A percentile compares a stretch with the other conserved stretches of the same genome.
These are phyloP conservation scores for Corylus heterophylla DNA, from an alignment of 306 rosid species.

Conservation along the genomic window DNA sequence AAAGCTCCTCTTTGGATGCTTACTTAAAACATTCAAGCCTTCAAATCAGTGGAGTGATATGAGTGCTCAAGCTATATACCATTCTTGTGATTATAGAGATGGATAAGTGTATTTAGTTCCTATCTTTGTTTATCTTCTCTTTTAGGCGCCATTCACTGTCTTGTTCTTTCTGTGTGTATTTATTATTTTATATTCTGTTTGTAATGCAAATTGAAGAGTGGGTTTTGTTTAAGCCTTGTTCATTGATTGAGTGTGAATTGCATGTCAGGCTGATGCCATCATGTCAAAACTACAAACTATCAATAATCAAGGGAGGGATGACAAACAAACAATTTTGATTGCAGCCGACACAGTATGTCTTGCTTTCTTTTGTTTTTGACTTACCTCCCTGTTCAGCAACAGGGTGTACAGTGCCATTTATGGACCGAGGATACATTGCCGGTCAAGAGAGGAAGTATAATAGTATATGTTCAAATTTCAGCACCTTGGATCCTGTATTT, in stretches of 20 bases:
- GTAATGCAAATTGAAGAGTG: constrained; percentile 1
- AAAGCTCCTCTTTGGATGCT: not conserved
- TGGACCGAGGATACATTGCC: constrained; percentile 41
- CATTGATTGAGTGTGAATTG: constrained; percentile 38
- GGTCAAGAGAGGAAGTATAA: constrained; percentile 17
- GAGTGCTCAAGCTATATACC: constrained; percentile 12
- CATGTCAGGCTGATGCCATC: constrained; percentile 87
- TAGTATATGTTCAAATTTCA: constrained; percentile 16
- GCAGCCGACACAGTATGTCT: constrained; percentile 88
- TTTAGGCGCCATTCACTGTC: constrained; percentile 11
- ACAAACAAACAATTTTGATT: constrained; percentile 70
- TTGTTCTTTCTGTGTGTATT: constrained; percentile 16
- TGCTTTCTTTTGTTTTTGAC: constrained; percentile 21
- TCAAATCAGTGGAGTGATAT: constrained; percentile 1
- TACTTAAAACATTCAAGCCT: not conserved
- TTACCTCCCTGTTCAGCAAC: constrained; percentile 25
- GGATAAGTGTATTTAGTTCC: not conserved
- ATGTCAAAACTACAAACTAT: constrained; percentile 59
- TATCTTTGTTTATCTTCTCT: not conserved
- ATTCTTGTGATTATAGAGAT: not conserved
- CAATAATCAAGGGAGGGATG: constrained; percentile 47
- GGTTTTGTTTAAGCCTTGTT: constrained; percentile 25
- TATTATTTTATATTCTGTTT: not conserved
- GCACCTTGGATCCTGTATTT: constrained; percentile 12
- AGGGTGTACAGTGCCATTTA: constrained; percentile 50